Conservation (phyloP, 441 rosid genomes). For the Adansonia madagascariensis region DNA sequence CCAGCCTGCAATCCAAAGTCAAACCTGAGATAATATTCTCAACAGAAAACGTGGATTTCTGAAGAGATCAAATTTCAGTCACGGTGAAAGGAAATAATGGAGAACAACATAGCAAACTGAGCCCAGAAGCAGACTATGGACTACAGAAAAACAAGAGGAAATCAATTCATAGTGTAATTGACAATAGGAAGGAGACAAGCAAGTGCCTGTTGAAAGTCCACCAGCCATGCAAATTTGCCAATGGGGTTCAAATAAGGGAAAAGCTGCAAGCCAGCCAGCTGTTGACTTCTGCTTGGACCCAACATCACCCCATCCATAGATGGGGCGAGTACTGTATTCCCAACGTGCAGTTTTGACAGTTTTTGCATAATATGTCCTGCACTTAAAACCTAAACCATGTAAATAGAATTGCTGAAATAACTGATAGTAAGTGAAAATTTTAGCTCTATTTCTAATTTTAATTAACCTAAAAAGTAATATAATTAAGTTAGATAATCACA, state of each 20-base stretch:
- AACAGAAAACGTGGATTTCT: slow-evolving; percentile 20
- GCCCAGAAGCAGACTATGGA: slow-evolving; percentile 13
- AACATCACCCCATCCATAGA: slow-evolving; percentile 95
- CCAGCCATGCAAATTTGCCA: slow-evolving; percentile 99
- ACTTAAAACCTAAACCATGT: slow-evolving; percentile 34
- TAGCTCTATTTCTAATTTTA: not conserved
- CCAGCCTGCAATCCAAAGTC: slow-evolving; percentile 68
- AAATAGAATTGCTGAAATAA: not conserved
- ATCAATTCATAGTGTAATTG: slow-evolving; percentile 3
- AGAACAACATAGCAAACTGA: slow-evolving; percentile 1
- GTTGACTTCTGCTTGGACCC: slow-evolving; percentile 82
- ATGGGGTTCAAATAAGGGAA: slow-evolving; percentile 97
- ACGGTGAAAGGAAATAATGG: slow-evolving; percentile 1
- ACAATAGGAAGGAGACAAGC: slow-evolving; percentile 31
- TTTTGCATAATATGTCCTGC: slow-evolving; percentile 68
- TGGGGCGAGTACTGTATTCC: slow-evolving; percentile 92
- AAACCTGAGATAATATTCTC: slow-evolving; percentile 26
- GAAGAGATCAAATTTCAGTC: slow-evolving; percentile 19
- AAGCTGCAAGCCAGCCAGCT: slow-evolving; percentile 98
- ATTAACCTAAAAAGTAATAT: slow-evolving; percentile 1
- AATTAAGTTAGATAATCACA: not conserved
- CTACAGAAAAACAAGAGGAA: slow-evolving; percentile 14
- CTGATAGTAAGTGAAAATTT: not conserved
- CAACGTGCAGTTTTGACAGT: slow-evolving; percentile 85
- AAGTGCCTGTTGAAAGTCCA: slow-evolving; percentile 92